Base-by-base conservation (phyloP, 345 rosid species). In the Populus ilicifolia region DNA sequence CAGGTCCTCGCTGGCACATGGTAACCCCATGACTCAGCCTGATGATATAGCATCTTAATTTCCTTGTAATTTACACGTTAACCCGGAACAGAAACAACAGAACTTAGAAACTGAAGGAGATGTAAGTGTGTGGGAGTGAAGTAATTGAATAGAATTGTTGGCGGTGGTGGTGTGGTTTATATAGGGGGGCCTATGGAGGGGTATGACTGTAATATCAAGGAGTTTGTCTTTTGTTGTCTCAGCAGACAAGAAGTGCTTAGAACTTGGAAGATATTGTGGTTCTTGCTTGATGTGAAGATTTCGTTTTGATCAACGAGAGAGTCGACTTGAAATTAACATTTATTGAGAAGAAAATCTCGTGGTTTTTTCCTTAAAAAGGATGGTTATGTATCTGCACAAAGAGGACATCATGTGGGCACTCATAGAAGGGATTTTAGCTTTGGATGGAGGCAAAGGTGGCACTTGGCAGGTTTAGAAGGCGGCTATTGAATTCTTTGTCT, bases 201-300 rank as follows among this genome's bases (percentile, higher is more conserved):
- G 21, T 14, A 35, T 13, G 8, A 27, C 41, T 38, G 80, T 74
- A 78, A 77, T 72, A 52, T 54, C 5, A 36, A 21, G 30, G 67
- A 27, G 73, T 75, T 84, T 84, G 87, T 84, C 90, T 77, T 82
- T 72, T 59, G 86, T 69, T 88, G 90, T 88, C 88, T 78, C 81
- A 27, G 29, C 29, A 27, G 29, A 27, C 29, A 39, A 81, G 79
- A 88, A 86, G 83, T 83, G 89, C 84, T 59, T 33, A 5, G 78
- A 38, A 43, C 46, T 43, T 43, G 10, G 44, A 41, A 41, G 44
- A 41, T 2, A 12, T 11, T 43, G 46, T 43, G 46, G 46, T 43
- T 43, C 0, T 41, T 43, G 46, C 46, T 43, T 43, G 14, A 43
- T 43, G 46, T 43, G 46, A 43, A 2, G 2, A 43, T 43, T 43